These are phyloP conservation scores for Exophiala calicioides DNA, from an alignment of 2,329 filamentous ascomycete species.

Conservation along the genomic window DNA sequence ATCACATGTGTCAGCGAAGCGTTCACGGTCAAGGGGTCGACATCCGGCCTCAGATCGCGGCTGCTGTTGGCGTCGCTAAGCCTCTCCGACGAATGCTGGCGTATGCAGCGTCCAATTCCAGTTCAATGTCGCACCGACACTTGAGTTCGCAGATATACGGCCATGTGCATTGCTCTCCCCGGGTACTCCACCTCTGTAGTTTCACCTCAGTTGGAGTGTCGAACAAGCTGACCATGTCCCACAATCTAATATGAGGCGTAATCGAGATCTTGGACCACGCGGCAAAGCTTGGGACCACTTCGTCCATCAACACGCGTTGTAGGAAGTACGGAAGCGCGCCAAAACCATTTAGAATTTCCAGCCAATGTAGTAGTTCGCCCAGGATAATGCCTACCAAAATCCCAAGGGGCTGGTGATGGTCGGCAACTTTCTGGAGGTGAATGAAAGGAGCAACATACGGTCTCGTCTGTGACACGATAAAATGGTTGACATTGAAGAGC, in stretches of 20 bases:
- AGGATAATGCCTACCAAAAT: constrained; percentile 59
- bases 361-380: constrained; percentile 60
- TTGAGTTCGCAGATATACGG: constrained; percentile 80
- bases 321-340: constrained; percentile 74
- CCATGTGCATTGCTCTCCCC: constrained; percentile 88
- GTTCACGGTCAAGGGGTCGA: too few relatives aligned
- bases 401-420: constrained; percentile 69
- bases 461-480: constrained; percentile 97
- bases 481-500: constrained; percentile 98
- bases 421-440: constrained; percentile 65
- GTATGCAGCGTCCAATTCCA: constrained; percentile 83
- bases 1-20: too few relatives aligned
- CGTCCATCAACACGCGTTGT: constrained; percentile 69
- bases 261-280: constrained; percentile 97
- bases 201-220: constrained; percentile 78
- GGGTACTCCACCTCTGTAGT: constrained; percentile 79
- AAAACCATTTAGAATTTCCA: constrained; percentile 78
- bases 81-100: constrained; percentile 65
- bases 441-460: constrained; percentile 90
- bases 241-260: constrained; percentile 72
- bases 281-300: constrained; percentile 81
- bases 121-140: constrained; percentile 80
- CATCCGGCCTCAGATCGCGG: too few relatives aligned
- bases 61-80: not conserved
- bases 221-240: constrained; percentile 73